Evolutionary conservation across 805 yeast genomes (phyloP).

Genomic region (Brettanomyces custersianus): DNA sequence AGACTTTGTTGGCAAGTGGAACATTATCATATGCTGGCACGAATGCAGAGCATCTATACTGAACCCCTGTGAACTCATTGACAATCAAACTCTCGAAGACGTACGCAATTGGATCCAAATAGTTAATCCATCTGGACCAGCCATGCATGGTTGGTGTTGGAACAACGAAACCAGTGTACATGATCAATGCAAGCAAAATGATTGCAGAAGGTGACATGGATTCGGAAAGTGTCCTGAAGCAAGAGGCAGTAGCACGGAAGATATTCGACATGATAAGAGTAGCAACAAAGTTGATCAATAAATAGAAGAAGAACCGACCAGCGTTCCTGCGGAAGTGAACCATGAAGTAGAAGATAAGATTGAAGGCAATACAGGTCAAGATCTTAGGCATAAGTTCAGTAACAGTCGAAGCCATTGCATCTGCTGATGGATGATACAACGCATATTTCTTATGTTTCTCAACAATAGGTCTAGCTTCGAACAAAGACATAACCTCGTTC

Average conservation of each 20-base stretch:
- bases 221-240: conserved; percentile 35
- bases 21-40: conserved; percentile 33
- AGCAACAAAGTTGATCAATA: conserved; percentile 32
- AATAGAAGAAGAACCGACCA: conserved; percentile 47
- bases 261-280: conserved; percentile 47
- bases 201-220: conserved; percentile 54
- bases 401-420: conserved; percentile 53
- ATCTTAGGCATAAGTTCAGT: conserved; percentile 49
- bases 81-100: conserved; percentile 49
- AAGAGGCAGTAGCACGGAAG: conserved; percentile 45
- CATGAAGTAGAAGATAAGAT: conserved; percentile 43
- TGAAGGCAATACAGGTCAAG: conserved; percentile 35
- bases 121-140: conserved; percentile 62
- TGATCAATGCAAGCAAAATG: conserved; percentile 36
- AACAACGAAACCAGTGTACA: conserved; percentile 50
- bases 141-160: conserved; percentile 50
- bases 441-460: conserved; percentile 52
- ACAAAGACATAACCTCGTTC: conserved; percentile 46
- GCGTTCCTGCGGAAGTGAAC: conserved; percentile 42
- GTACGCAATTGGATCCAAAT: conserved; percentile 49
- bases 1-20: conserved; percentile 15
- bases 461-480: conserved; percentile 47
- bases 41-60: conserved; percentile 36
- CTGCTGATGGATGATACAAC: conserved; percentile 48
- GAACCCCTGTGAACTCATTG: conserved; percentile 43